Conservation (phyloP, 1,284 basidiomycete species). For the Ceratobasidium sp. region DNA sequence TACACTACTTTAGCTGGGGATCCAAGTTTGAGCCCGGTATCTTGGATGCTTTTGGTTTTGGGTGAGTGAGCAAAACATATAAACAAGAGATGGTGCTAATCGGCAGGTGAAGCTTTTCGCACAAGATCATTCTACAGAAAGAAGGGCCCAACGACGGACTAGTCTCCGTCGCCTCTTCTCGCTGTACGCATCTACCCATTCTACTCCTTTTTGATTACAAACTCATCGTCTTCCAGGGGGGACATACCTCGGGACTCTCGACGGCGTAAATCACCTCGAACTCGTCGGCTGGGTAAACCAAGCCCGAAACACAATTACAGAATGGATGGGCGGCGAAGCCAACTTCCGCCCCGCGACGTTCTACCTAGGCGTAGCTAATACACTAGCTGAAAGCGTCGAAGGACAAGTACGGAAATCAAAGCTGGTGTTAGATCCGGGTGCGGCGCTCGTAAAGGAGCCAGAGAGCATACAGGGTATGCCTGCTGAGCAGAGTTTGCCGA, state of each 20-base stretch:
- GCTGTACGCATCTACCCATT: conserved; percentile 64
- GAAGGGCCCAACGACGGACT: conserved; percentile 95
- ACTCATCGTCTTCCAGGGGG: conserved; percentile 59
- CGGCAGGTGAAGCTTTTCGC: conserved; percentile 67
- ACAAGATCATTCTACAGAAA: conserved; percentile 83
- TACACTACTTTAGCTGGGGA: conserved; percentile 94
- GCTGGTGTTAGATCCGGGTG: conserved; percentile 25
- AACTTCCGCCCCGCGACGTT: conserved; percentile 89
- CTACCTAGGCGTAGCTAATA: conserved; percentile 82
- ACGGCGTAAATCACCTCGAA: conserved; percentile 92
- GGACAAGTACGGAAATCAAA: conserved; percentile 36
- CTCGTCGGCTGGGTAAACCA: conserved; percentile 85
- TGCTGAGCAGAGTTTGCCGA: conserved; percentile 33
- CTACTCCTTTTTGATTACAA: conserved; percentile 12
- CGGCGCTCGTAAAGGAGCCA: conserved; percentile 29
- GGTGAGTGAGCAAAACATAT: neutral
- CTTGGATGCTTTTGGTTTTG: conserved; percentile 76
- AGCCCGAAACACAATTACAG: conserved; percentile 85
- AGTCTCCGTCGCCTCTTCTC: conserved; percentile 82
- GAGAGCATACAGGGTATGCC: conserved; percentile 41
- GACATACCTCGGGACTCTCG: conserved; percentile 85
- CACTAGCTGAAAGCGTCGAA: conserved; percentile 48
- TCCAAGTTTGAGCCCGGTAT: conserved; percentile 88
- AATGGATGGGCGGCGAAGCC: conserved; percentile 87
- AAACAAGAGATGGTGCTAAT: neutral